Evolutionary conservation across 73 alveolate species (phyloP).

Genomic region (Paramecium sexaurelia): DNA sequence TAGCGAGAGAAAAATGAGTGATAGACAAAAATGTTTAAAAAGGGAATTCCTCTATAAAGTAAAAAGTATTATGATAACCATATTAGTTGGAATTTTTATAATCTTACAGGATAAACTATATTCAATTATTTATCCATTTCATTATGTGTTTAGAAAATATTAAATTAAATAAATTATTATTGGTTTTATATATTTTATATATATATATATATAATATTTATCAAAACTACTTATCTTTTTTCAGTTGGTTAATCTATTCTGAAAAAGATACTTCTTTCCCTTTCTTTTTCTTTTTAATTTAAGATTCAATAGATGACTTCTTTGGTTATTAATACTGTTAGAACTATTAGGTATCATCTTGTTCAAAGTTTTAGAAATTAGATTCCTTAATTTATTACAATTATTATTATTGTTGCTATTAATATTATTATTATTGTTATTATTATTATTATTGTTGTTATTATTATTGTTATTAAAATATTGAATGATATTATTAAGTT

Average conservation of each 20-base stretch:
- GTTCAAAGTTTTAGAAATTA: neutral
- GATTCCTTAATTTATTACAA: neutral
- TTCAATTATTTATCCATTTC: neutral
- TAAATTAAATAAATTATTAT: neutral
- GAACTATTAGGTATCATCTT: neutral
- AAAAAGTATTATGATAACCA: neutral
- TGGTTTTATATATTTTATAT: neutral
- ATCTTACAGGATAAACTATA: neutral
- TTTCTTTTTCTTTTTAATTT: conserved; percentile 22
- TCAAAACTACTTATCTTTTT: conserved; percentile 30
- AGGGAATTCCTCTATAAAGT: neutral
- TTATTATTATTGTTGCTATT: neutral
- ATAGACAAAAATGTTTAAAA: too few relatives aligned
- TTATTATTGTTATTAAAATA: neutral
- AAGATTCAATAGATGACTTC: neutral
- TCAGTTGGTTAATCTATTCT: conserved; percentile 3
- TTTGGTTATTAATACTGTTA: neutral
- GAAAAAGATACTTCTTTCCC: conserved; percentile 43
- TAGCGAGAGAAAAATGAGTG: too few relatives aligned
- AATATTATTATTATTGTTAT: neutral
- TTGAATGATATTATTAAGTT: neutral
- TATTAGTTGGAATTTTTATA: neutral
- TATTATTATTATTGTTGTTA: neutral
- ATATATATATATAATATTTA: conserved; percentile 30
- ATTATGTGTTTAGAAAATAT: neutral